phyloP scores from a whole-genome alignment of 176 grass and related monocot genomes.

The Lolium perenne region DNA sequence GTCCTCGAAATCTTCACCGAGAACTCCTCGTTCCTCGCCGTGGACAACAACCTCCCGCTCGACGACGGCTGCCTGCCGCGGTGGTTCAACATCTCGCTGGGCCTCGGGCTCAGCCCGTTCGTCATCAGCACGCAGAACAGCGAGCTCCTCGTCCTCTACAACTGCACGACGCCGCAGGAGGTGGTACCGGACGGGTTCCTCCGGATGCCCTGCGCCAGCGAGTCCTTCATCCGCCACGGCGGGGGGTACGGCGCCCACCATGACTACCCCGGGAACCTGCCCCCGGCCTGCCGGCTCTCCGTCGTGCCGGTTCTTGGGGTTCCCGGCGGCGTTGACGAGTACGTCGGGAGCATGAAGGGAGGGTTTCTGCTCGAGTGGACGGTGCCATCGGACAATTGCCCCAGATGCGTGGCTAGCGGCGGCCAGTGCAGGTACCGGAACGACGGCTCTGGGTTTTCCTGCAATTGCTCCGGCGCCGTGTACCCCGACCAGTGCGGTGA shows the following conservation, averaged over 20 bases:
- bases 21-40: slow-evolving; percentile 1
- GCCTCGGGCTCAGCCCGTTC: neutral
- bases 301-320: neutral
- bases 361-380: slow-evolving; percentile 47
- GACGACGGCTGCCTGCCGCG: slow-evolving; percentile 20
- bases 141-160: slow-evolving; percentile 14
- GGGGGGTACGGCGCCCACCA: neutral
- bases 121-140: neutral
- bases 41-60: slow-evolving; percentile 36
- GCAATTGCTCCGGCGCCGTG: slow-evolving; percentile 19
- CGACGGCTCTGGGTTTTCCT: neutral
- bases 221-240: neutral
- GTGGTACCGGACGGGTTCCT: neutral
- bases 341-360: neutral
- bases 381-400: neutral
- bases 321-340: neutral
- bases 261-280: neutral
- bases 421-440: slow-evolving; percentile 14
- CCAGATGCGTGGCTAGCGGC: slow-evolving; percentile 35
- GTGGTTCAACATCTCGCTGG: neutral
- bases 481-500: neutral
- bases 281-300: neutral
- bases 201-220: neutral
- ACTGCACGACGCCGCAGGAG: neutral
- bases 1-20: neutral